phyloP scores from a whole-genome alignment of 2,329 filamentous ascomycete species.

The Talaromyces sp. region DNA sequence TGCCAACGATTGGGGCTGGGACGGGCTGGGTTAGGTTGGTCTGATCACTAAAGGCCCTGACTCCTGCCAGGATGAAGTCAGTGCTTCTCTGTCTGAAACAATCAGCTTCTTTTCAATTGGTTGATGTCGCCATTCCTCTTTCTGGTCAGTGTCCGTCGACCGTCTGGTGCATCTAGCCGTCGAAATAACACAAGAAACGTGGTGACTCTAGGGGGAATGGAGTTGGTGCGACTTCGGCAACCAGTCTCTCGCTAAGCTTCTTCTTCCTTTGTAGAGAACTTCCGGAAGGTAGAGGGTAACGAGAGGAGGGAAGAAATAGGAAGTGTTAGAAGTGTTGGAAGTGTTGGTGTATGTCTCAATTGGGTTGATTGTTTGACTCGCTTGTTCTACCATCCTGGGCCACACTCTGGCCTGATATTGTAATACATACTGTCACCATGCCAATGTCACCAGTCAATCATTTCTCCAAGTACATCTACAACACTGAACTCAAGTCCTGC shows the following conservation, averaged over 20 bases:
- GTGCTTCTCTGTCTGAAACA: neutral
- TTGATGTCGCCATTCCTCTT: neutral
- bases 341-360: slow-evolving; percentile 6
- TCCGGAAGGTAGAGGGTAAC: neutral
- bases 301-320: neutral
- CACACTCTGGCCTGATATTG: neutral
- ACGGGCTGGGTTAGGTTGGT: neutral
- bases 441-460: neutral
- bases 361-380: neutral
- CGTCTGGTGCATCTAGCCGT: neutral
- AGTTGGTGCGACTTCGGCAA: neutral
- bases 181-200: neutral
- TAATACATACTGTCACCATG: neutral
- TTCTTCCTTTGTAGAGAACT: neutral
- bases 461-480: neutral
- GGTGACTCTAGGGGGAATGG: neutral
- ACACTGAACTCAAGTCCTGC: neutral
- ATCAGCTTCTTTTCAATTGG: neutral
- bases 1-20: neutral
- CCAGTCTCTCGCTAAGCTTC: neutral
- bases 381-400: neutral
- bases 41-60: neutral
- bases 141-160: neutral
- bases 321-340: neutral
- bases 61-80: neutral